Evolutionary conservation across 768 basidiomycete species (phyloP), one percentile per base, ranked within the genome.

Genomic region (Lactarius sanguifluus): DNA sequence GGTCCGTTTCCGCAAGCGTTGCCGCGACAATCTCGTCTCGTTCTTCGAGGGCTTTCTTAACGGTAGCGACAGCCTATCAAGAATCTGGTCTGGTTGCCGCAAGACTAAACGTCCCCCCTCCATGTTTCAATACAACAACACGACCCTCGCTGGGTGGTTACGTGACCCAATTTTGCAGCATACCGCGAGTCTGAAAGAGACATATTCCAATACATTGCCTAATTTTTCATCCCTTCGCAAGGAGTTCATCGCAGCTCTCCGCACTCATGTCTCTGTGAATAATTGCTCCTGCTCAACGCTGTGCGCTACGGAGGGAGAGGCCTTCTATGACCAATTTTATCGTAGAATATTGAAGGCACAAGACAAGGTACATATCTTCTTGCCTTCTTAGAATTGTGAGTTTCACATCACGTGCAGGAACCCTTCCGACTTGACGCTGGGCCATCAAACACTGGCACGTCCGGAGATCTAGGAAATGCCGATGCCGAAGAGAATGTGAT

Each of bases 61-160:
- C 9, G n/a, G 45, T 12, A 47, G 4, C 4, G 45, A 47, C n/a
- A 47, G 2, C 45, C 3, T 47, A n/a, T 47, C 45, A 5, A 47
- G 5, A 47, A 40, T 40, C 13, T 47, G 45, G 45, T 47, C 2
- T 47, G 10, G 45, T 12, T 47, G 45, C 20, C 8, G 4, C 4
- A 23, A 23, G n/a, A 47, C 45, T 47, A 23, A 47, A 47, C 45
- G n/a, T 4, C 10, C n/a, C n/a, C n/a, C n/a, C n/a, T n/a, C n/a
- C n/a, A n/a, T n/a, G n/a, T n/a, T 32, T 4, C 20, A 9, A 23
- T 23, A 5, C 3, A 3, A 15, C 12, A 40, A 40, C 1, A 5
- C 12, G 2, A 40, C 12, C 38, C 38, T 59, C n/a, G 57, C 64
- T 28, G 8, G 2, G 20, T 64, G 64, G 64, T 32, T 64, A 20